These are phyloP conservation scores for Trichoderma asperellum DNA, from an alignment of 2,329 filamentous ascomycete genomes.

Conservation along the genomic window DNA sequence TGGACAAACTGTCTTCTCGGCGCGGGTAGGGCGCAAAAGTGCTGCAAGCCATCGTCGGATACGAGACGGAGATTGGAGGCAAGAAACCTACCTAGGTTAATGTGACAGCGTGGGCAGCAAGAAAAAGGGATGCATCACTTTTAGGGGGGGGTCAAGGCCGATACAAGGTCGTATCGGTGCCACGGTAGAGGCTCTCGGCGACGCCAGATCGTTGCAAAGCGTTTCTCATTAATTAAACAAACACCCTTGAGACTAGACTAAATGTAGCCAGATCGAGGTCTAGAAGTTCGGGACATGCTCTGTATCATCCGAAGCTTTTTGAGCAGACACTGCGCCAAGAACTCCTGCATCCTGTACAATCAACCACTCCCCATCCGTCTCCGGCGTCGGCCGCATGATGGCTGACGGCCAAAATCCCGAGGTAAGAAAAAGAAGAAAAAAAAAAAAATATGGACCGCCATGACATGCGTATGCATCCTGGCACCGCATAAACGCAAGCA, in stretches of 20 bases:
- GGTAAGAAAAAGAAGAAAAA: neutral
- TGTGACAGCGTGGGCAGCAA: neutral
- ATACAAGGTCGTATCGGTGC: neutral
- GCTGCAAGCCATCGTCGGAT: slow-evolving; percentile 12
- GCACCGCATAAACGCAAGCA: neutral
- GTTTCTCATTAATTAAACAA: slow-evolving; percentile 27
- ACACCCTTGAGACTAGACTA: slow-evolving; percentile 11
- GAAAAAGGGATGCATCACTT: slow-evolving; percentile 6
- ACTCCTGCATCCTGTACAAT: neutral
- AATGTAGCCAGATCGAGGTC: slow-evolving; percentile 19
- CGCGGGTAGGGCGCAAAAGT: neutral
- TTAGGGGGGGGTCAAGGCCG: neutral
- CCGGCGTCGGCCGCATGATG: slow-evolving; percentile 2
- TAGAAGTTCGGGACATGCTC: slow-evolving; percentile 13
- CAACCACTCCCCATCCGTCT: neutral
- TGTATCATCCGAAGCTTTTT: slow-evolving; percentile 8
- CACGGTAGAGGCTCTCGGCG: neutral
- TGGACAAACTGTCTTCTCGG: neutral
- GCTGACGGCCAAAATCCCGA: neutral
- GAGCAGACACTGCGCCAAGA: slow-evolving; percentile 5
- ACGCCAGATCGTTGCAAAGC: slow-evolving; percentile 14
- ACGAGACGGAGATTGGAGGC: slow-evolving; percentile 18
- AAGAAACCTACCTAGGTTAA: neutral
- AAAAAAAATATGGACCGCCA: neutral
- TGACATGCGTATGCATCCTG: neutral